Evolutionary conservation across 148 eudicot genomes (phyloP), one percentile per base, ranked within the genome.

Genomic region (Rhododendron ovatum): DNA sequence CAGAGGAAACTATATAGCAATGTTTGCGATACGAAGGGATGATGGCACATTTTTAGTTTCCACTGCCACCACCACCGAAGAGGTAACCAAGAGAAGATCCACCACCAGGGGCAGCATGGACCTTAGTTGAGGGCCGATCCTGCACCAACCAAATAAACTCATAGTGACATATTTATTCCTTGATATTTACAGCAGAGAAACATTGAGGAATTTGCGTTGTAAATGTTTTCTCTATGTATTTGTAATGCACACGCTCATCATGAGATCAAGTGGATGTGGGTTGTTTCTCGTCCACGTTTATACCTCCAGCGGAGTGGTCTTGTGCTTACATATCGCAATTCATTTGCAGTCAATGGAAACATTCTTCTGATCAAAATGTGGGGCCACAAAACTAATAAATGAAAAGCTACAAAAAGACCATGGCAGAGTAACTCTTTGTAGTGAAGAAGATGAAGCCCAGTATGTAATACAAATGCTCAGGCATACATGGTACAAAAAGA

Each of bases 41-140:
- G 69, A 22, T 28, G 4, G 18, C 8, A 17, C 28, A 63, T 33
- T 48, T 33, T 80, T 85, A 86, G 22, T 87, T 87, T 47, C 22
- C 18, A 18, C 15, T 61, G 47, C 20, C 13, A n/a, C 83, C 78
- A 1, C 84, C 88, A 1, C 91, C 90, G 81, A 90, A 90, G 43
- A 90, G 91, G 85, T 90, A 67, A 41, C 45, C 45, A 41, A 41
- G 45, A 41, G 45, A 41, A 41, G 45, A 41, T 41, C 45, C 45
- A 6, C 91, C 91, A 30, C 90, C 90, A 7, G 90, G 91, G 18
- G 90, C 91, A 69, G 90, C 87, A 74, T 86, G 89, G 20, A 90
- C 90, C 71, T 90, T 90, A 26, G 91, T 90, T 20, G 90, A 90
- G 13, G 95, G 95, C 55, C 93, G 92, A 79, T 93, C 95, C 95